Percentiles rank a stretch among this genome's conserved stretches.
Conservation (phyloP, 1,139 yeast species). For the Candida tetrigidarum region DNA sequence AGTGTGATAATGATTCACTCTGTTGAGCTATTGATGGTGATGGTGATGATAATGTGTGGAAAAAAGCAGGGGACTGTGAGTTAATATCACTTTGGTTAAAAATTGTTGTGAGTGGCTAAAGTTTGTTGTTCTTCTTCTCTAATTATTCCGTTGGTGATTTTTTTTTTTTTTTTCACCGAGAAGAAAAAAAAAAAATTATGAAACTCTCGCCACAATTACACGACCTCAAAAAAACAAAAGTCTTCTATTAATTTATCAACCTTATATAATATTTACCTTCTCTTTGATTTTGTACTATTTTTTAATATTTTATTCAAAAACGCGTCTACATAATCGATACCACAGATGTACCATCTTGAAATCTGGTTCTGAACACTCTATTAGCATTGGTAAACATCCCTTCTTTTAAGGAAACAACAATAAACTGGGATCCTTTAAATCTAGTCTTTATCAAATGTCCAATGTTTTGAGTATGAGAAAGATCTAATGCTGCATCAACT, state of each 20-base stretch:
- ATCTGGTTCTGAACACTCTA: slow-evolving; percentile 88
- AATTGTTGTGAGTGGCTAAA: no score
- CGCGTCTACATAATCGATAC: slow-evolving; percentile 59
- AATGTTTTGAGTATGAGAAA: slow-evolving; percentile 96
- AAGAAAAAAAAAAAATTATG: no score
- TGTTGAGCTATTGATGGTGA: no score
- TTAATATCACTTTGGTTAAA: no score
- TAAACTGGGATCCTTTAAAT: slow-evolving; percentile 94
- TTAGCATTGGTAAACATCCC: slow-evolving; percentile 99
- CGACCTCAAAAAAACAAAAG: no score
- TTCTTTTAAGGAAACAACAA: slow-evolving; percentile 94
- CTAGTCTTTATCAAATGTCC: slow-evolving; percentile 95
- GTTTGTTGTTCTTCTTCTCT: no score
- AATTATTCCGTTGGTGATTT: no score
- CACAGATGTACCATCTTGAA: slow-evolving; percentile 96
- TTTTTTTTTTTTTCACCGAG: not conserved
- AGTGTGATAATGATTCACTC: no score
- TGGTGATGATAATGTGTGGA: no score
- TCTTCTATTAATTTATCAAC: no score
- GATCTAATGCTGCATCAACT: slow-evolving; percentile 97
- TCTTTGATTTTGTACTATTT: slow-evolving; percentile 2
- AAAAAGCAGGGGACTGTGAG: no score
- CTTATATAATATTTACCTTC: not conserved
- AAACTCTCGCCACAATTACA: not conserved
- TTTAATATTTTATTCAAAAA: slow-evolving; percentile 1